Evolutionary conservation across 2,329 filamentous ascomycete species (phyloP).

Genomic region (Fragosphaeria purpurea): DNA sequence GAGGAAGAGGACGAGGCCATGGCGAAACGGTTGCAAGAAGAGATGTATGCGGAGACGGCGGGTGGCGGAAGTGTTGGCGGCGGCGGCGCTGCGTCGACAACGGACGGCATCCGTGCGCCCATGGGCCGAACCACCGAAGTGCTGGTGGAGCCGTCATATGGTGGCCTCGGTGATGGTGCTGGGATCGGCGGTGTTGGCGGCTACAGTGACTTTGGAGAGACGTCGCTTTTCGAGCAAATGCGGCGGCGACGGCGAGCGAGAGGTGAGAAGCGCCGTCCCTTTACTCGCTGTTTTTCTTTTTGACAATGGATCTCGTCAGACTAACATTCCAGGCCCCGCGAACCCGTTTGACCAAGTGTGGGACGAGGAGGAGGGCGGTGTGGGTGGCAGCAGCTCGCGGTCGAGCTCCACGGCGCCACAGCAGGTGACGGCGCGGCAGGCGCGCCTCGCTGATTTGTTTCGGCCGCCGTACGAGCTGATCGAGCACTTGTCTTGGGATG

Average conservation of each 20-base stretch:
- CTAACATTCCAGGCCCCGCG: neutral
- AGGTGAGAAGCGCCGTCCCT: slow-evolving; percentile 1
- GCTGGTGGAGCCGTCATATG: slow-evolving; percentile 62
- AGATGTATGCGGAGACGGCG: slow-evolving; percentile 54
- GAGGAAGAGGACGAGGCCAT: slow-evolving; percentile 89
- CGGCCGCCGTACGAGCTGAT: slow-evolving; percentile 89
- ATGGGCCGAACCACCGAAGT: slow-evolving; percentile 89
- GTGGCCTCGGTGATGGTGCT: slow-evolving; percentile 6
- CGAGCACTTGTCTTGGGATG: slow-evolving; percentile 67
- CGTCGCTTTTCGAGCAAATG: slow-evolving; percentile 41
- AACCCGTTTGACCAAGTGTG: slow-evolving; percentile 32
- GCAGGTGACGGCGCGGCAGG: slow-evolving; percentile 12
- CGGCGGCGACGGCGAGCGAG: slow-evolving; percentile 32
- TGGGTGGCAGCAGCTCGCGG: slow-evolving; percentile 11
- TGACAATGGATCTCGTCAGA: neutral
- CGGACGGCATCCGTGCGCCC: slow-evolving; percentile 70
- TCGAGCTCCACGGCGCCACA: neutral
- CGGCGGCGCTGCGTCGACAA: neutral
- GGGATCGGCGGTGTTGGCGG: slow-evolving; percentile 35
- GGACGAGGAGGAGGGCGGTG: slow-evolving; percentile 21
- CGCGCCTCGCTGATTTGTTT: slow-evolving; percentile 79
- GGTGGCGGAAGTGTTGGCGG: neutral
- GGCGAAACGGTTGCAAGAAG: slow-evolving; percentile 83
- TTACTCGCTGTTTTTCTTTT: neutral
- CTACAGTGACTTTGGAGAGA: slow-evolving; percentile 45